Evolutionary conservation across 1,284 basidiomycete species (phyloP).

Genomic region (Sanghuangporus weigelae): DNA sequence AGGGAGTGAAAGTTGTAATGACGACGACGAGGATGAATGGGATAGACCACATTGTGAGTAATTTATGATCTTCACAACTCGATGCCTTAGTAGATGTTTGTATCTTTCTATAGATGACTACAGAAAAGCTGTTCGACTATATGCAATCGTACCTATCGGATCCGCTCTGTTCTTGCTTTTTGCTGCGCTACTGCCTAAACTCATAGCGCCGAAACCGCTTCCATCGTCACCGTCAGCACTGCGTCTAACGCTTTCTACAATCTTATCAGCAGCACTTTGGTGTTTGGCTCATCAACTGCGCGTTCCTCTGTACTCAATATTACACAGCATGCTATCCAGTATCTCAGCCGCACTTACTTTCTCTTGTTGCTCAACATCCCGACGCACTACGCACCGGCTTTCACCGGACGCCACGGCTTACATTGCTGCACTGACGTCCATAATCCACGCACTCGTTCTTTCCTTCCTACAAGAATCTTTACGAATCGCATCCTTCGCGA

Average conservation of each 20-base stretch:
- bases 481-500: conserved; percentile 47
- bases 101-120: conserved; percentile 9
- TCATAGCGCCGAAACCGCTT: conserved; percentile 9
- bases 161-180: conserved; percentile 14
- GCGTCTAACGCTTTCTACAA: conserved; percentile 50
- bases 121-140: conserved; percentile 4
- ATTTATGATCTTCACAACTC: background rate
- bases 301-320: conserved; percentile 40
- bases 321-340: conserved; percentile 20
- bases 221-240: conserved; percentile 42
- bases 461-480: conserved; percentile 46
- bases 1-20: background rate
- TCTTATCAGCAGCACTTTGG: conserved; percentile 56
- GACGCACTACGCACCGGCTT: background rate
- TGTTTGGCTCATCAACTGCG: conserved; percentile 53
- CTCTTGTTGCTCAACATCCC: conserved; percentile 23
- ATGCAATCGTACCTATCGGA: conserved; percentile 18
- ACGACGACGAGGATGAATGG: background rate
- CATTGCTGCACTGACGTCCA: conserved; percentile 30
- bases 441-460: conserved; percentile 46
- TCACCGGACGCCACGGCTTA: background rate
- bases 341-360: conserved; percentile 5
- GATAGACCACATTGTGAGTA: background rate
- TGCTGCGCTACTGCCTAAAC: conserved; percentile 7
- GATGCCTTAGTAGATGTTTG: background rate